phyloP scores from a whole-genome alignment of 768 basidiomycete genomes.

The Auricularia sp. region DNA sequence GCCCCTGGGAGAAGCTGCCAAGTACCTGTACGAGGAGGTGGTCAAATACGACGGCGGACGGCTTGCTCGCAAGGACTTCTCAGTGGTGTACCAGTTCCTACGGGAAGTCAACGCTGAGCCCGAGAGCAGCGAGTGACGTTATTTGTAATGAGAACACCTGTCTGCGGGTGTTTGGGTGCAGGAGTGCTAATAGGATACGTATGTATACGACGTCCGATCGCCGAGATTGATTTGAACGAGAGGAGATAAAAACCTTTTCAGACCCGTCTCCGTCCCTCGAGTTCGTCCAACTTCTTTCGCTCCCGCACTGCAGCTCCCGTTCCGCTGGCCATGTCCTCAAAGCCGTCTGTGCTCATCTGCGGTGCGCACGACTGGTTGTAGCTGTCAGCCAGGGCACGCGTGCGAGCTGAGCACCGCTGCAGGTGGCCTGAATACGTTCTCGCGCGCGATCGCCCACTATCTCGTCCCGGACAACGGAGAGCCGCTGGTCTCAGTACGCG shows the following conservation, averaged over 20 bases:
- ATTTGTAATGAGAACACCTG: no score
- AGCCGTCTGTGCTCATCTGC: slow-evolving; percentile 65
- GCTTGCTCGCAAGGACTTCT: slow-evolving; percentile 66
- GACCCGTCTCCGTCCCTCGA: not conserved
- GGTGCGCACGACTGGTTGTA: slow-evolving; percentile 34
- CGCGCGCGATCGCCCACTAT: slow-evolving; percentile 56
- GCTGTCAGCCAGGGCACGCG: not conserved
- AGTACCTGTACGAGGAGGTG: slow-evolving; percentile 49
- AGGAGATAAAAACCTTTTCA: not conserved
- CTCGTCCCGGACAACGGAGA: slow-evolving; percentile 62
- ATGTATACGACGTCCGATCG: no score
- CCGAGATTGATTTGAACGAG: not conserved
- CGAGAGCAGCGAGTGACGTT: not conserved
- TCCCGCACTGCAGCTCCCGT: not conserved
- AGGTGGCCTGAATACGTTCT: slow-evolving; percentile 78
- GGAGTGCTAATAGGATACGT: no score
- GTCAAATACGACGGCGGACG: slow-evolving; percentile 41
- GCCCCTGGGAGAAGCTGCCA: slow-evolving; percentile 57
- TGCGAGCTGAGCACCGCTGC: not conserved
- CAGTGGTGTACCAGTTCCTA: slow-evolving; percentile 64
- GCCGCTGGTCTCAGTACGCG: slow-evolving; percentile 59
- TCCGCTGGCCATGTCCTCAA: slow-evolving; percentile 28
- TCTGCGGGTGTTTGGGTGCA: no score
- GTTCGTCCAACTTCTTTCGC: slow-evolving; percentile 5
- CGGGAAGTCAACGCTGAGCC: not conserved